Evolutionary conservation across 805 yeast genomes (phyloP).

Genomic region (Ogataea nitratoaversa): DNA sequence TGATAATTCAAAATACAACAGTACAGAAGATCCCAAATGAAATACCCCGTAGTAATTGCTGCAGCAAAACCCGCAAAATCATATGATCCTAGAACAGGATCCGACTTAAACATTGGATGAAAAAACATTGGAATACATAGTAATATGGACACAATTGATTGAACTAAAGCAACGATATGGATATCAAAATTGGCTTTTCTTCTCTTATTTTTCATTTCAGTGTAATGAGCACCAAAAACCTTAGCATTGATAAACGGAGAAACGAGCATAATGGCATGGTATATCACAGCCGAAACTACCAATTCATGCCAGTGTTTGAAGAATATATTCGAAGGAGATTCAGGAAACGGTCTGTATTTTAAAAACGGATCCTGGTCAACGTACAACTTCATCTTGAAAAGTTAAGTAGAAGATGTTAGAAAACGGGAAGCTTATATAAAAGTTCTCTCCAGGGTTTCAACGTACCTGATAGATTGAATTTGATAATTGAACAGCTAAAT

Average conservation of each 20-base stretch:
- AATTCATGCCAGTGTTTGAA: constrained; percentile 75
- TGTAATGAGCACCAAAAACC: constrained; percentile 54
- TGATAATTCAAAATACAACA: constrained; percentile 55
- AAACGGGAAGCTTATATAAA: too few species aligned
- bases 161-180: constrained; percentile 85
- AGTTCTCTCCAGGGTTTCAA: too few species aligned
- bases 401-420: too few species aligned
- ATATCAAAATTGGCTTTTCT: constrained; percentile 76
- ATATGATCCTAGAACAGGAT: constrained; percentile 63
- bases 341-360: constrained; percentile 43
- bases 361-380: constrained; percentile 40
- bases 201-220: constrained; percentile 37
- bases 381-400: constrained; percentile 18
- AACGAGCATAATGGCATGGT: constrained; percentile 47
- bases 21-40: constrained; percentile 81
- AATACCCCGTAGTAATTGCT: constrained; percentile 77
- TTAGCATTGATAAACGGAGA: constrained; percentile 49
- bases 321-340: constrained; percentile 37
- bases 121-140: constrained; percentile 62
- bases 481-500: too few species aligned
- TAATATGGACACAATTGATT: constrained; percentile 61
- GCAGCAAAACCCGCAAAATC: constrained; percentile 74
- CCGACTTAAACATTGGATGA: constrained; percentile 43
- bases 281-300: constrained; percentile 53
- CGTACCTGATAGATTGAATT: too few species aligned